Base-by-base conservation (phyloP, 2,329 filamentous ascomycete genomes). In the Penicillium sp. region DNA sequence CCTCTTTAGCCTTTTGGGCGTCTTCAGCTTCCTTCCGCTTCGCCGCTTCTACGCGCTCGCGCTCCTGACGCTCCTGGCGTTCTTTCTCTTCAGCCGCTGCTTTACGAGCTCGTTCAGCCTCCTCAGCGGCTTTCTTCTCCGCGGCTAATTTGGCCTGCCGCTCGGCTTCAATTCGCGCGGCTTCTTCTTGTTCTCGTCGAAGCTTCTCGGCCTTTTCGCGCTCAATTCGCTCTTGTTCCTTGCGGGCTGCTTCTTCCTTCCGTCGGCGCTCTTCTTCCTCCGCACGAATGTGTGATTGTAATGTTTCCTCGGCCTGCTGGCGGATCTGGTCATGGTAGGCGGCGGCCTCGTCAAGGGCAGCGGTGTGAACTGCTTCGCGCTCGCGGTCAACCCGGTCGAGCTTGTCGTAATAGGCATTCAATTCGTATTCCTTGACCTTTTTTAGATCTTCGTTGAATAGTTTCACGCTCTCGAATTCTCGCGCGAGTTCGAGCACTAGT, bases 261-360 rank as follows among this genome's bases (percentile, higher is more conserved):
- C 66, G 67, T 13, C 60, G 66, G n/a, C 65, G 63, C 49, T 77
- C 72, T 52, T 73, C 67, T 63, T 75, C 68, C 56, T 75, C 68
- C 52, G 71, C 65, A 60, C 68, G 62, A 66, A 74, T 67, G 54
- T 83, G 72, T n/a, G 77, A 74, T 36, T 81, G 73, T n/a, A 83
- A 63, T 16, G 79, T 81, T 18, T 79, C 75, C 64, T 84, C 79
- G 3, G 84, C 84, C 46, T 80, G 77, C 48, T 78, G 73, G 42
- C 79, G 80, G 10, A 93, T 82, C 24, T 83, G 80, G 33, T 89
- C 83, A 69, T 92, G 89, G 65, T 88, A 83, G 13, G 79, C 79
- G 45, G 84, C 84, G 3, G 87, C 87, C 43, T 83, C 82, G 42
- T 83, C 83, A 14, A 93, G 81, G 13, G 88, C 87, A 62, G 86